Evolutionary conservation across 2,329 filamentous ascomycete species (phyloP), one percentile per base, ranked within the genome.

Genomic region (Cladosporium sp.): DNA sequence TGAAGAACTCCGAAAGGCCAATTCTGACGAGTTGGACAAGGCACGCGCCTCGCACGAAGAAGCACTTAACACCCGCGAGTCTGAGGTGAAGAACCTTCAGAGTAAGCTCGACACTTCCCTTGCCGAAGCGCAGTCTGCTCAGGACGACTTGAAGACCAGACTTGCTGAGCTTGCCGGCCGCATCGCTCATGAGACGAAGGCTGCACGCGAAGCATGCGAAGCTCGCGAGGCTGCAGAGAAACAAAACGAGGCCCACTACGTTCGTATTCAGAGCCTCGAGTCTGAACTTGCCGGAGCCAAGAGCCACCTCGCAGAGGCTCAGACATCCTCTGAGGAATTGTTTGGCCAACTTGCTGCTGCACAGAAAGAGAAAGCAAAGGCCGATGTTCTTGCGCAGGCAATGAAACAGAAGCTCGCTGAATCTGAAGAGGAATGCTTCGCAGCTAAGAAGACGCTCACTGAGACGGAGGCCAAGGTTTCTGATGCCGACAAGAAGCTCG

Each of bases 121-220:
- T 28, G 44, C 42, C 28, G 49, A 60, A 19, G 25, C 51, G 8
- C 56, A 53, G 9, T 59, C 58, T 13, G 55, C 56, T 24, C 50
- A 58, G 13, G 64, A 66, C 22, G 53, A 60, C 22, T 40, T 62
- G 25, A 66, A 68, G 42, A 48, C 55, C 5, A 67, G 65, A 50
- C 58, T 67, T 10, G 66, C 65, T n/a, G 64, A 65, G 13, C 58
- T 68, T n/a, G 64, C 66, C 12, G 64, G 59, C 15, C 59, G 60
- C 20, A 55, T 67, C 13, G 63, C 60, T 7, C 48, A 25, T 3
- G 60, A 64, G 35, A 35, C 57, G n/a, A 63, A 63, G 25, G 56
- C 52, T 10, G 52, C 20, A 19, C 54, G 48, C 17, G 40, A 28
- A 4, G 35, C 60, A 24, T 58, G 52, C 4, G 57, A 62, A n/a